Percentiles rank a stretch among this genome's conserved stretches.
Evolutionary conservation across 257 asterid species (phyloP).

Genomic region (Solanum chmielewskii): DNA sequence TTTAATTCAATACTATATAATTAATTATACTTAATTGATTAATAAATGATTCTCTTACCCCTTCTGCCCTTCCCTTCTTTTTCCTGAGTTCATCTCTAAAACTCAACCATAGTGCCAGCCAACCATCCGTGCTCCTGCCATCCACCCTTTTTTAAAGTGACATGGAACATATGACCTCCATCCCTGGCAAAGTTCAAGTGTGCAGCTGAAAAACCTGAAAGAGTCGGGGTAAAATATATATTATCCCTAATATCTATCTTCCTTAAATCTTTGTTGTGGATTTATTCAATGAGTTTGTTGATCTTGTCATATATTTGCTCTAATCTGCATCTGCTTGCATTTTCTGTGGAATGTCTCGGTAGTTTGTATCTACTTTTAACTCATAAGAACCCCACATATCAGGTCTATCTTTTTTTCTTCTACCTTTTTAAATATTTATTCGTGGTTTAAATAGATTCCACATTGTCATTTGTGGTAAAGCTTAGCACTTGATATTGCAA

Average conservation of each 20-base stretch:
- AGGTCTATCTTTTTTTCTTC: not conserved
- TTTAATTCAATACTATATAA: not conserved
- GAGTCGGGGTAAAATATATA: not conserved
- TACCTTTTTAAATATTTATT: not conserved
- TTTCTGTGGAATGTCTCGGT: not conserved
- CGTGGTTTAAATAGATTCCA: not conserved
- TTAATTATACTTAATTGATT: not conserved
- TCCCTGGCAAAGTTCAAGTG: not conserved
- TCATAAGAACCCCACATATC: not conserved
- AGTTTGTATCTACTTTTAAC: not conserved
- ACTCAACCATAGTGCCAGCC: not conserved
- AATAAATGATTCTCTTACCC: not conserved
- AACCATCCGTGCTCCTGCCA: not conserved
- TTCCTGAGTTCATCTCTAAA: not conserved
- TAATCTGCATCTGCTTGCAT: not conserved
- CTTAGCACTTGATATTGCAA: not conserved
- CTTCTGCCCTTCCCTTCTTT: not conserved
- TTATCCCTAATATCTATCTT: not conserved
- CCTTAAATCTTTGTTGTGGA: not conserved
- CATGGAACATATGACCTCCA: not conserved
- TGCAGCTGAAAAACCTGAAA: not conserved
- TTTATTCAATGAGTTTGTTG: not conserved
- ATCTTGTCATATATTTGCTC: not conserved
- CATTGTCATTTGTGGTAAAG: not conserved
- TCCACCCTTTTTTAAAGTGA: not conserved